These are phyloP conservation scores for Eutreptiella sp. DNA, from an alignment of 208 protist species.

Conservation along the genomic window DNA sequence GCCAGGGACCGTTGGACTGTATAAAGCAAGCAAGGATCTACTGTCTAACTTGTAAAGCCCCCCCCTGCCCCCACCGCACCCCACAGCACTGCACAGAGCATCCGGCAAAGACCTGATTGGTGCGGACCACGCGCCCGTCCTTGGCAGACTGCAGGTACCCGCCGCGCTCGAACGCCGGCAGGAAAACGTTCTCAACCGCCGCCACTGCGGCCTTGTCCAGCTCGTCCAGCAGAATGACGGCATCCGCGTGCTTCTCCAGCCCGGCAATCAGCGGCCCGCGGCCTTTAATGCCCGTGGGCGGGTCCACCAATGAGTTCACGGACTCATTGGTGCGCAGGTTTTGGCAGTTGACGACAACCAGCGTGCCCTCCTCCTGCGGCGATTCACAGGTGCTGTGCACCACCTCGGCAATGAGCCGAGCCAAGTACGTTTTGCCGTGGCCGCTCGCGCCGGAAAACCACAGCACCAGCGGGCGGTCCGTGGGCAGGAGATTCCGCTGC, in stretches of 20 bases:
- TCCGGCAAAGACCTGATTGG: no score
- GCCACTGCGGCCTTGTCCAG: constrained; percentile 72
- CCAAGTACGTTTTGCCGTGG: constrained; percentile 71
- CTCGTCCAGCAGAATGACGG: constrained; percentile 72
- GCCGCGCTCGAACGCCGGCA: constrained; percentile 74
- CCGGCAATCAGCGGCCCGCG: constrained; percentile 69
- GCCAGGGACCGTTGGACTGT: no score
- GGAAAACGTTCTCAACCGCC: constrained; percentile 68
- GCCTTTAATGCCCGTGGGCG: constrained; percentile 65
- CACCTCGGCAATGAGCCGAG: constrained; percentile 51
- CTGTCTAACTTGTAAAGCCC: no score
- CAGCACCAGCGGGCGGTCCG: constrained; percentile 61
- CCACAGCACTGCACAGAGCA: no score
- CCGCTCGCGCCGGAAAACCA: constrained; percentile 73
- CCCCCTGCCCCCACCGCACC: no score
- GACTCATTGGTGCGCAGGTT: constrained; percentile 71
- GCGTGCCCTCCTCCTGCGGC: constrained; percentile 53
- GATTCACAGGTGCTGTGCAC: constrained; percentile 50
- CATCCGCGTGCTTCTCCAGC: constrained; percentile 50
- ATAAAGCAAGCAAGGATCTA: no score
- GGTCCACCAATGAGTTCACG: constrained; percentile 76
- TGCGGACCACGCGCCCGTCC: no score
- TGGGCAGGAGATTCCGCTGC: no score
- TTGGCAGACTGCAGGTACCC: constrained; percentile 70
- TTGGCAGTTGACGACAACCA: constrained; percentile 71